These are phyloP conservation scores for Pisolithus albus DNA, from an alignment of 768 basidiomycete genomes.

Conservation along the genomic window DNA sequence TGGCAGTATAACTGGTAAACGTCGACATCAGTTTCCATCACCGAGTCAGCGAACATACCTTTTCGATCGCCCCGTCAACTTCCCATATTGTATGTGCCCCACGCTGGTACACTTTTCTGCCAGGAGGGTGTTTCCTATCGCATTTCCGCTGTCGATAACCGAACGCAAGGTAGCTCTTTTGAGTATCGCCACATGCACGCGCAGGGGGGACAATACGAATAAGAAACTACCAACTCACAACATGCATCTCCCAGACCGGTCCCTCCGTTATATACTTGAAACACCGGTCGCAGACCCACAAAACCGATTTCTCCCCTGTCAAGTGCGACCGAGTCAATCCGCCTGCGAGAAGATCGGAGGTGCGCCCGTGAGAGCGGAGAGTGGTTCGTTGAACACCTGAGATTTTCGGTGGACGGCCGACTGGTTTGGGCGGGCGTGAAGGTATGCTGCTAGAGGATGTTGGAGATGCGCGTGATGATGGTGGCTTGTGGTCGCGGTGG, in stretches of 20 bases:
- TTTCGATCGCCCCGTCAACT: slow-evolving; percentile 82
- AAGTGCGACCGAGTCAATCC: slow-evolving; percentile 45
- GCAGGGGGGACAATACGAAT: slow-evolving; percentile 6
- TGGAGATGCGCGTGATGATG: neutral
- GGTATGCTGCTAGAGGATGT: too few relatives aligned
- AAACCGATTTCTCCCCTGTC: slow-evolving; percentile 40
- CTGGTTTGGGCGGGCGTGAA: slow-evolving; percentile 10
- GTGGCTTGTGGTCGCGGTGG: slow-evolving; percentile 4
- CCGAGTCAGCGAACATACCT: slow-evolving; percentile 42
- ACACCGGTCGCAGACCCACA: slow-evolving; percentile 89
- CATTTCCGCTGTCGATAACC: slow-evolving; percentile 53
- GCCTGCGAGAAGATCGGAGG: slow-evolving; percentile 65
- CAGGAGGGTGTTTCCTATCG: slow-evolving; percentile 67
- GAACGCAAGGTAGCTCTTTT: neutral
- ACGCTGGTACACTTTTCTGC: slow-evolving; percentile 82
- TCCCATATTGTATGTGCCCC: slow-evolving; percentile 93
- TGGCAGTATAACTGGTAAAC: slow-evolving; percentile 82
- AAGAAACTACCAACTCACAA: slow-evolving; percentile 34
- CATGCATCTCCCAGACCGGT: slow-evolving; percentile 62
- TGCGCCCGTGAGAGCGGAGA: slow-evolving; percentile 60
- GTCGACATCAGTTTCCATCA: neutral
- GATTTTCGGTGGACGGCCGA: slow-evolving; percentile 31
- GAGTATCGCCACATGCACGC: slow-evolving; percentile 2
- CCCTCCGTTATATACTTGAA: slow-evolving; percentile 94
- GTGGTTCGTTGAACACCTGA: slow-evolving; percentile 45